Conservation (phyloP, 2,329 filamentous ascomycete species). For the Cylindrodendrum hubeiense region DNA sequence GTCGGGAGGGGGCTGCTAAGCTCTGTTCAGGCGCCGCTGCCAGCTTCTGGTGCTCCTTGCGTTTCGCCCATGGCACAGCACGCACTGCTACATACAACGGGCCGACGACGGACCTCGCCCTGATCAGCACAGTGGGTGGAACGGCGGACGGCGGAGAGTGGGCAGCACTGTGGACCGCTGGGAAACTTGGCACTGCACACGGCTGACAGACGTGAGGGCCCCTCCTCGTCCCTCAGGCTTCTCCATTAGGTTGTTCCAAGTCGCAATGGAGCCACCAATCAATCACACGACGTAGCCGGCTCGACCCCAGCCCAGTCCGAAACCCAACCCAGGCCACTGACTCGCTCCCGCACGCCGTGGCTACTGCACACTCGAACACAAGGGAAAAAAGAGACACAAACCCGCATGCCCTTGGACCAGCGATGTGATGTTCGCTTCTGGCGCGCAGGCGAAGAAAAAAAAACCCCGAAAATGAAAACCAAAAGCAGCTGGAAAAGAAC, state of each 20-base stretch:
- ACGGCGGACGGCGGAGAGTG: too few relatives aligned
- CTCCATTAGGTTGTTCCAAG: neutral
- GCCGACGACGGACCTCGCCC: neutral
- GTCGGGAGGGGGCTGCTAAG: too few relatives aligned
- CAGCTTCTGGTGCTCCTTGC: neutral
- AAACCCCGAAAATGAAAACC: neutral
- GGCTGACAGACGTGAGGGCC: too few relatives aligned
- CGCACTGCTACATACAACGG: neutral
- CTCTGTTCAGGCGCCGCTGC: too few relatives aligned
- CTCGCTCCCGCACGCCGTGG: conserved; percentile 3
- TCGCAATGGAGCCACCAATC: conserved; percentile 11
- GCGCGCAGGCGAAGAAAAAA: neutral
- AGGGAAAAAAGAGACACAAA: too few relatives aligned
- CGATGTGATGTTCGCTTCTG: too few relatives aligned
- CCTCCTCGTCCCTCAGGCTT: neutral
- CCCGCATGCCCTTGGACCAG: too few relatives aligned
- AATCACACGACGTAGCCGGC: conserved; percentile 13
- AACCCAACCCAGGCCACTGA: conserved; percentile 6
- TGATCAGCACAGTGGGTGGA: neutral
- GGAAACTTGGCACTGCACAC: too few relatives aligned
- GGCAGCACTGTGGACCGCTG: too few relatives aligned
- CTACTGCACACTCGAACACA: too few relatives aligned
- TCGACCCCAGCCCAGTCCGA: neutral
- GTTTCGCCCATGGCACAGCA: neutral
- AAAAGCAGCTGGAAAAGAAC: neutral